phyloP scores from a whole-genome alignment of 768 basidiomycete species.

The Kwoniella dejecticola region DNA sequence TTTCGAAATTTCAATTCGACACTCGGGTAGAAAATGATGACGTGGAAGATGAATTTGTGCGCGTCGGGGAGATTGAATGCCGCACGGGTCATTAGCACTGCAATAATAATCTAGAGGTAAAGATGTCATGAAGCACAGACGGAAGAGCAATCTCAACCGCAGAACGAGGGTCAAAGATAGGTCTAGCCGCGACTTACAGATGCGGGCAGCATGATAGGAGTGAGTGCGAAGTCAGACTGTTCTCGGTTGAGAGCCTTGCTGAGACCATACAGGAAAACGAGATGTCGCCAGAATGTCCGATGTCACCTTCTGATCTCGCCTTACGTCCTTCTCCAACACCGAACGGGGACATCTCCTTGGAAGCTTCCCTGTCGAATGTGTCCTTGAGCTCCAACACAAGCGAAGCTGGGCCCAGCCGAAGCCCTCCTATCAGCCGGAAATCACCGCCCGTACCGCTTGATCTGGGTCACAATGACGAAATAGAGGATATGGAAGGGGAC shows the following conservation, averaged over 20 bases:
- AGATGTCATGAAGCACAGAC: no score
- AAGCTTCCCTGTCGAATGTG: slow-evolving; percentile 2
- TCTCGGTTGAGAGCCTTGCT: no score
- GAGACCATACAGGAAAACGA: neutral
- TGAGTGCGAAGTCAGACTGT: no score
- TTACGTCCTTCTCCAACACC: neutral
- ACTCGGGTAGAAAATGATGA: no score
- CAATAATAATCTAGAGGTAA: no score
- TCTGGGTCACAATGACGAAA: neutral
- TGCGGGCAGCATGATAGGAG: no score
- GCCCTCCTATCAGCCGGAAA: neutral
- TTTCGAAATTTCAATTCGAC: no score
- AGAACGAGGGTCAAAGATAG: no score
- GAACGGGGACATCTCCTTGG: neutral
- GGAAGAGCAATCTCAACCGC: no score
- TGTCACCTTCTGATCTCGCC: neutral
- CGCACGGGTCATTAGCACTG: neutral
- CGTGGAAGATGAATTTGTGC: no score
- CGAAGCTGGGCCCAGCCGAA: slow-evolving; percentile 11
- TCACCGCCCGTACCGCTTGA: neutral
- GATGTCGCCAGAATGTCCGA: neutral
- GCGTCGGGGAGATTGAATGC: neutral
- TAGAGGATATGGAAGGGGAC: slow-evolving; percentile 15
- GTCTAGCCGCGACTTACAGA: no score
- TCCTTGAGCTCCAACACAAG: slow-evolving; percentile 1